Evolutionary conservation across 345 rosid genomes (phyloP).

Genomic region (Cochlearia excelsa): DNA sequence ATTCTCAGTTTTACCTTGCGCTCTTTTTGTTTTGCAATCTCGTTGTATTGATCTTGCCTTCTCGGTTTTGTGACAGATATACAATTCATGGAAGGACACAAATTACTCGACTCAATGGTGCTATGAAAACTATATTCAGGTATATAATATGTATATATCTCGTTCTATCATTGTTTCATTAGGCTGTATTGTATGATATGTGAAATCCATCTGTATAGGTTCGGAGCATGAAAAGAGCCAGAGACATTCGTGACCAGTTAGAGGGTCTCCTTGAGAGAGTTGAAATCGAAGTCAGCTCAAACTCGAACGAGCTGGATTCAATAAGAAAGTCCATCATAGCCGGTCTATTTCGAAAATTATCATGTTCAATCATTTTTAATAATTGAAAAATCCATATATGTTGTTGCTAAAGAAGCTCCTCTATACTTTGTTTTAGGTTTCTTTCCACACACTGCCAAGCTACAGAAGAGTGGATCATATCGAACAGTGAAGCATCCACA

Average conservation of each 20-base stretch:
- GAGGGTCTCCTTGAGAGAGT: slow-evolving; percentile 83
- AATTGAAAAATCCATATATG: too few relatives aligned
- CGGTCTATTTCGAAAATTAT: slow-evolving; percentile 35
- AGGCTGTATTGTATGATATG: slow-evolving; percentile 25
- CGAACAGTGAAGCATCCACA: slow-evolving; percentile 77
- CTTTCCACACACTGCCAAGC: slow-evolving; percentile 66
- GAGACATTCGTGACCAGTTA: slow-evolving; percentile 79
- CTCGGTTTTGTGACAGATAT: too few relatives aligned
- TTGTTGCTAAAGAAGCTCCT: not conserved
- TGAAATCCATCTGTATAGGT: slow-evolving; percentile 43
- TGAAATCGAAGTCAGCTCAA: slow-evolving; percentile 64
- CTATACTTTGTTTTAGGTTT: slow-evolving; percentile 45
- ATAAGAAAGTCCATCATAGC: slow-evolving; percentile 69
- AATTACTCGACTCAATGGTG: too few relatives aligned
- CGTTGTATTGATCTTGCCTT: too few relatives aligned
- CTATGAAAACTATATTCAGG: too few relatives aligned
- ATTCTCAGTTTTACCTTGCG: not conserved
- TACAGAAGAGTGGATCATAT: slow-evolving; percentile 80
- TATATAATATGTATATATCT: too few relatives aligned
- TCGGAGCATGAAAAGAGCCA: slow-evolving; percentile 88
- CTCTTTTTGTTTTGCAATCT: too few relatives aligned
- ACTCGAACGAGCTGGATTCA: slow-evolving; percentile 51
- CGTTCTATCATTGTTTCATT: too few relatives aligned
- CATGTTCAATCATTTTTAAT: too few relatives aligned
- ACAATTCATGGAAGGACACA: too few relatives aligned